phyloP scores from a whole-genome alignment of 1,284 basidiomycete species.

The Jaminaea rosea region DNA sequence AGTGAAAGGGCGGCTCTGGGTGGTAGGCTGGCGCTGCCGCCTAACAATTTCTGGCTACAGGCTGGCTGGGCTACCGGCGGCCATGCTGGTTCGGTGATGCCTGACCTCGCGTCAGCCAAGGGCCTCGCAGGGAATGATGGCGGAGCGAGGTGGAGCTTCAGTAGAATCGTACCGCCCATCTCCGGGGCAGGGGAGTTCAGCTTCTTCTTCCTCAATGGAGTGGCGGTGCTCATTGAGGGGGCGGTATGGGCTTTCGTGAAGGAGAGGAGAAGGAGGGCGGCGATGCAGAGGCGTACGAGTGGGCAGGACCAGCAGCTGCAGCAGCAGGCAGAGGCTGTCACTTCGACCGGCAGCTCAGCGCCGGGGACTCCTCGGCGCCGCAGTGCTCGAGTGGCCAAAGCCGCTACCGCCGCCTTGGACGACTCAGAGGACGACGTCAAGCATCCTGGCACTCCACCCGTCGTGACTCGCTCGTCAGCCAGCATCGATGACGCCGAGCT shows the following conservation, averaged over 20 bases:
- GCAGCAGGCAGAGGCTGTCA: background rate
- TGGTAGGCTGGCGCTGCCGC: conserved; percentile 18
- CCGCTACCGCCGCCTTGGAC: background rate
- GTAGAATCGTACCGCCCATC: conserved; percentile 20
- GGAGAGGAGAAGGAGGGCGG: background rate
- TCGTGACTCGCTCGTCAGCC: too few species aligned
- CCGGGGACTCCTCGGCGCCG: background rate
- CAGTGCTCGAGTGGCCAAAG: background rate
- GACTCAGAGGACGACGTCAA: background rate
- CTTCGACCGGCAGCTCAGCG: background rate
- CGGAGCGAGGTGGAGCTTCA: conserved; percentile 5
- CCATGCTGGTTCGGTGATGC: too few species aligned
- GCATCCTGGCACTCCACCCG: background rate
- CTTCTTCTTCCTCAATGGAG: conserved; percentile 27
- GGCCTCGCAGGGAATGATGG: background rate
- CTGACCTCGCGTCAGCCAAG: background rate
- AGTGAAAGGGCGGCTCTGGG: conserved; percentile 21
- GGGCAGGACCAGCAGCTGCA: background rate
- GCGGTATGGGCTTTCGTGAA: conserved; percentile 11
- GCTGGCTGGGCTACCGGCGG: too few species aligned
- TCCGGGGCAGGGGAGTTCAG: conserved; percentile 25
- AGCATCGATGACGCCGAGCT: conserved; percentile 1
- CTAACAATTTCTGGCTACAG: conserved; percentile 19
- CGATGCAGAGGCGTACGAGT: background rate
- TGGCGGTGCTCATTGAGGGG: conserved; percentile 25